These are phyloP conservation scores for Pseudozyma thailandica DNA, from an alignment of 1,284 basidiomycete genomes.

Conservation along the genomic window DNA sequence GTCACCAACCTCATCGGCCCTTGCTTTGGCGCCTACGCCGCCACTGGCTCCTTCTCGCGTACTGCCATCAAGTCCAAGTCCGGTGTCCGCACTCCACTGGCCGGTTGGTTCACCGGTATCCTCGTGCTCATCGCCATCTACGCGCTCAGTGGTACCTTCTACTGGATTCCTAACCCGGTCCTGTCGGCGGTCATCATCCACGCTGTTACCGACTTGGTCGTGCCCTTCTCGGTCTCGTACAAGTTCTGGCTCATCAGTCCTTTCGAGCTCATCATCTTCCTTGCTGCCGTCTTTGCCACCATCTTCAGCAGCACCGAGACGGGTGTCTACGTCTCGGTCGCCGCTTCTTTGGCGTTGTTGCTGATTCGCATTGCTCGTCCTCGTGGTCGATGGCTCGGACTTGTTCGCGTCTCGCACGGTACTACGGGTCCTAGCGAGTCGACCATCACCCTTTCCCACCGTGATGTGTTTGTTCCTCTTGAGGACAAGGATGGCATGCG, in stretches of 20 bases:
- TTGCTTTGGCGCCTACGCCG: conserved; percentile 90
- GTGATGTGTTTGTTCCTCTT: conserved; percentile 85
- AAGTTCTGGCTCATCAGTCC: conserved; percentile 94
- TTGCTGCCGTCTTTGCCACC: conserved; percentile 86
- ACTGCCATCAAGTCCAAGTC: conserved; percentile 95
- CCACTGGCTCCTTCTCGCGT: conserved; percentile 97
- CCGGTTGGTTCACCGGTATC: conserved; percentile 85
- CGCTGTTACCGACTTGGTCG: conserved; percentile 85
- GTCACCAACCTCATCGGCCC: conserved; percentile 77
- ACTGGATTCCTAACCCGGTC: conserved; percentile 72
- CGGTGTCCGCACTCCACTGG: conserved; percentile 91
- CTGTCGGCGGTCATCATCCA: conserved; percentile 95
- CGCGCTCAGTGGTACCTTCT: conserved; percentile 74
- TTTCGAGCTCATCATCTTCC: conserved; percentile 90
- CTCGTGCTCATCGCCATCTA: conserved; percentile 94
- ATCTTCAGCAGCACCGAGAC: conserved; percentile 77
- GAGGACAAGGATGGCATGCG: conserved; percentile 72
- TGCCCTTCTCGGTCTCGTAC: conserved; percentile 86
- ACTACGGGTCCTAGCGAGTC: conserved; percentile 29
- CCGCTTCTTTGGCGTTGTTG: conserved; percentile 82
- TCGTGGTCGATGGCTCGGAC: conserved; percentile 89
- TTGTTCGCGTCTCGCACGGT: conserved; percentile 71
- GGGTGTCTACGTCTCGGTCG: conserved; percentile 91
- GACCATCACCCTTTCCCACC: conserved; percentile 40
- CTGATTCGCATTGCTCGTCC: conserved; percentile 91